A percentile compares a stretch with the other conserved stretches of the same genome.
phyloP scores from a whole-genome alignment of 331 rosid species.

The Pyrus hybrid region DNA sequence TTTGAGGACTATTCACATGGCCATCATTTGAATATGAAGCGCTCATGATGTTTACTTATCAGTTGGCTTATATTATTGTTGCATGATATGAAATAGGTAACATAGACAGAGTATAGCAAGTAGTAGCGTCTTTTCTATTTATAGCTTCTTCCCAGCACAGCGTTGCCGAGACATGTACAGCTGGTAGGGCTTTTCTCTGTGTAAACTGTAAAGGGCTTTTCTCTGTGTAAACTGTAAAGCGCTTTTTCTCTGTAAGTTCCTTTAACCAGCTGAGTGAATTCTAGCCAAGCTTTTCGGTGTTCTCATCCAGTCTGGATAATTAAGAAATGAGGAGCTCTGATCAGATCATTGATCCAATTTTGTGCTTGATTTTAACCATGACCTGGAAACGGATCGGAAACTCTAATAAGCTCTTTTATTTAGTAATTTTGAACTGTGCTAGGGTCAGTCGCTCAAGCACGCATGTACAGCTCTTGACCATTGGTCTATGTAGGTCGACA shows the following conservation, averaged over 20 bases:
- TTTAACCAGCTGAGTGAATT: not conserved
- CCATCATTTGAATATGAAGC: conserved; percentile 31
- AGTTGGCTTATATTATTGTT: not conserved
- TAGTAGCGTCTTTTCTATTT: not conserved
- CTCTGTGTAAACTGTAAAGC: too few relatives aligned
- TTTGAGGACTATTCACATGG: conserved; percentile 53
- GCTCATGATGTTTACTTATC: not conserved
- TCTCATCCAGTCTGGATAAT: not conserved
- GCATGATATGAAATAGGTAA: not conserved
- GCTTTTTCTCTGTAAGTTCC: not conserved
- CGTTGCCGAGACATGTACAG: not conserved
- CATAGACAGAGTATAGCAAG: not conserved
- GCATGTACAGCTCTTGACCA: not conserved
- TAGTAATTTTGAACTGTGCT: not conserved
- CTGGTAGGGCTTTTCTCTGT: not conserved
- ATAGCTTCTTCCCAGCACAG: not conserved
- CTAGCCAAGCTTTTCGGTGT: not conserved
- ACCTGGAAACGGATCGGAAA: not conserved
- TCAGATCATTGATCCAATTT: not conserved
- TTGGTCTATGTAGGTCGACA: not conserved
- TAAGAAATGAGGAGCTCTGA: not conserved
- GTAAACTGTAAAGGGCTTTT: not conserved
- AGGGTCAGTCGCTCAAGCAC: not conserved
- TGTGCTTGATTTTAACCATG: not conserved
- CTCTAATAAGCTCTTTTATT: not conserved